Evolutionary conservation across 2,329 filamentous ascomycete species (phyloP).

Genomic region (Beauveria sp.): DNA sequence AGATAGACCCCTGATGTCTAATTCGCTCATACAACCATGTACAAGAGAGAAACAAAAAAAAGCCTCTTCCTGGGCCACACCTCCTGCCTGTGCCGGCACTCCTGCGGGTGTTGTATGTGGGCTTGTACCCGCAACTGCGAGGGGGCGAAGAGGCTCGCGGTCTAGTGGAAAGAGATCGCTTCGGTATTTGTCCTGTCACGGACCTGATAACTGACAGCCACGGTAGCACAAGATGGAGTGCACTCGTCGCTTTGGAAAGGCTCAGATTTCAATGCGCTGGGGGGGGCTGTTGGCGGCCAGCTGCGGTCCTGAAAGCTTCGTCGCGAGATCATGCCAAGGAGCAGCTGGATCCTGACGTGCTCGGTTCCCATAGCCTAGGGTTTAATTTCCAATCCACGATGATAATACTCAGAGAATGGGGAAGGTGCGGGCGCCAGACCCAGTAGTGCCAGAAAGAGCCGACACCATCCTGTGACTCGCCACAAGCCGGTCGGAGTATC

Average conservation of each 20-base stretch:
- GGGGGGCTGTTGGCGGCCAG: not conserved
- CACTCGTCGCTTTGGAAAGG: not conserved
- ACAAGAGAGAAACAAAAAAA: not conserved
- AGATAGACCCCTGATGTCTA: not conserved
- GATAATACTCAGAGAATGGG: not conserved
- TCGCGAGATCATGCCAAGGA: not conserved
- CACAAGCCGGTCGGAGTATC: not conserved
- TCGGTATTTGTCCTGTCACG: constrained; percentile 3
- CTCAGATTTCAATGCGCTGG: not conserved
- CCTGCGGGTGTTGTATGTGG: not conserved
- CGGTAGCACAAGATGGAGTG: not conserved
- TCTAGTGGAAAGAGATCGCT: not conserved
- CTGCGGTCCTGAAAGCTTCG: not conserved
- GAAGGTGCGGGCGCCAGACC: not conserved
- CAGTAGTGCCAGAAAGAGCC: not conserved
- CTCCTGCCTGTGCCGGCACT: not conserved
- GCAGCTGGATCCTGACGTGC: not conserved
- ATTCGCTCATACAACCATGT: not conserved
- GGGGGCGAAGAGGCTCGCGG: constrained; percentile 1
- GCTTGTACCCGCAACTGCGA: not conserved
- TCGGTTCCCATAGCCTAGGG: not conserved
- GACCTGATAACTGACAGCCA: constrained; percentile 3
- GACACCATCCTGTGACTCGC: not conserved
- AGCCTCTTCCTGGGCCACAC: not conserved
- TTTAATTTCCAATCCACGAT: not conserved